Evolutionary conservation across 805 yeast species (phyloP).

Genomic region (Starmerella lactis-condensi): DNA sequence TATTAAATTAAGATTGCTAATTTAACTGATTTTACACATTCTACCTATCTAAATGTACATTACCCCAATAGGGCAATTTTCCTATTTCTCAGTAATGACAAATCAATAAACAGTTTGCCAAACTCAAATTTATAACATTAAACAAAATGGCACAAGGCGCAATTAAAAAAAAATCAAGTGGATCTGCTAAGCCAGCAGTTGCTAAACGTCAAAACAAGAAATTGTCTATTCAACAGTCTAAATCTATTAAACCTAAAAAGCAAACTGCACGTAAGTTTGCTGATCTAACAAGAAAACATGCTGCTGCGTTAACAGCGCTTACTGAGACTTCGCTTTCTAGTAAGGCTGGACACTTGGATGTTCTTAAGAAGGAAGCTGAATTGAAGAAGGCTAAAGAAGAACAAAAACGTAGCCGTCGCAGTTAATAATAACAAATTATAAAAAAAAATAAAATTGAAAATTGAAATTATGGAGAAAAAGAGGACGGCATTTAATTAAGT

Average conservation of each 20-base stretch:
- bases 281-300: slow-evolving; percentile 36
- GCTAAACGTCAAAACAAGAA: slow-evolving; percentile 10
- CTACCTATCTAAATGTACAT: neutral
- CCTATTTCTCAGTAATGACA: too few relatives aligned
- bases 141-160: slow-evolving; percentile 24
- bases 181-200: slow-evolving; percentile 9
- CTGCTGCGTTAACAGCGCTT: slow-evolving; percentile 33
- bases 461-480: too few relatives aligned
- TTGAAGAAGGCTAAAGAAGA: too few relatives aligned
- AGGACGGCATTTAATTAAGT: too few relatives aligned
- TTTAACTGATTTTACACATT: too few relatives aligned
- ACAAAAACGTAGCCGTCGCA: too few relatives aligned
- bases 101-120: neutral
- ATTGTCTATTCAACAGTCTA: slow-evolving; percentile 30
- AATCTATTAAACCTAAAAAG: slow-evolving; percentile 36
- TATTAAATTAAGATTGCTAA: too few relatives aligned
- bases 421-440: too few relatives aligned
- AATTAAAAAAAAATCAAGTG: slow-evolving; percentile 16
- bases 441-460: too few relatives aligned
- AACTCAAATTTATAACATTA: neutral
- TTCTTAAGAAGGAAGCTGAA: slow-evolving; percentile 47
- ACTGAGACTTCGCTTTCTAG: slow-evolving; percentile 79
- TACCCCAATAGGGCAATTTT: too few relatives aligned
- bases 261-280: slow-evolving; percentile 47
- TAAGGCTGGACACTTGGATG: slow-evolving; percentile 84